A percentile compares a stretch with the other conserved stretches of the same genome.
Evolutionary conservation across 2,329 filamentous ascomycete genomes (phyloP).

Genomic region (Trichoderma hamatum): DNA sequence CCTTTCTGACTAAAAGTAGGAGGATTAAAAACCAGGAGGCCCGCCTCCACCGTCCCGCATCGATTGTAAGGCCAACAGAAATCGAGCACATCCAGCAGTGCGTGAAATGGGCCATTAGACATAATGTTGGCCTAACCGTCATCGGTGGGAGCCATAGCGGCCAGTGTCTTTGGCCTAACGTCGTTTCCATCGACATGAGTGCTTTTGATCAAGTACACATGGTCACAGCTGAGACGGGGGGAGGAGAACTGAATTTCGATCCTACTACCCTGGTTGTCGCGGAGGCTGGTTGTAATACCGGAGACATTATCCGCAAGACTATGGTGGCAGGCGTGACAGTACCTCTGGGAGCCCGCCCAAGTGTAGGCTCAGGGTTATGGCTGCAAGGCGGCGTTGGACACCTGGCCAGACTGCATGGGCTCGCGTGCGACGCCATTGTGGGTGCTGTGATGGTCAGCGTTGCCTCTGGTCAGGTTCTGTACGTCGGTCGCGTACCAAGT

Average conservation of each 20-base stretch:
- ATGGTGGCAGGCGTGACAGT: slow-evolving; percentile 55
- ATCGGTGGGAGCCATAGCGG: slow-evolving; percentile 64
- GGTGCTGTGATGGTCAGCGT: slow-evolving; percentile 62
- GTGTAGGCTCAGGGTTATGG: slow-evolving; percentile 65
- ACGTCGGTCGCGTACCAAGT: slow-evolving; percentile 55
- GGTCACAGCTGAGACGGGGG: slow-evolving; percentile 33
- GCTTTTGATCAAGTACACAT: slow-evolving; percentile 57
- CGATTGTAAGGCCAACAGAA: slow-evolving; percentile 50
- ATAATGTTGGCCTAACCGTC: slow-evolving; percentile 51
- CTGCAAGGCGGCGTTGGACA: slow-evolving; percentile 68
- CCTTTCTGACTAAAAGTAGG: slow-evolving; percentile 35
- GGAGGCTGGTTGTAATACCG: slow-evolving; percentile 59
- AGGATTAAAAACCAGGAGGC: slow-evolving; percentile 58
- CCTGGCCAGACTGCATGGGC: slow-evolving; percentile 56
- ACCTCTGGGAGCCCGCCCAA: slow-evolving; percentile 63
- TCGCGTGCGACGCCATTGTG: slow-evolving; percentile 62
- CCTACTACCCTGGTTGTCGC: slow-evolving; percentile 49
- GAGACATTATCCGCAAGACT: slow-evolving; percentile 54
- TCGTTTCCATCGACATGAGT: slow-evolving; percentile 62
- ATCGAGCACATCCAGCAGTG: slow-evolving; percentile 57
- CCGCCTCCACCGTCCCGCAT: slow-evolving; percentile 46
- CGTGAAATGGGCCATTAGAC: slow-evolving; percentile 57
- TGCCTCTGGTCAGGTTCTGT: slow-evolving; percentile 49
- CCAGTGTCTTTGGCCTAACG: slow-evolving; percentile 57
- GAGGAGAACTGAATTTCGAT: slow-evolving; percentile 27